Base-by-base conservation (phyloP, 345 rosid species). In the Eucalyptus regnans region DNA sequence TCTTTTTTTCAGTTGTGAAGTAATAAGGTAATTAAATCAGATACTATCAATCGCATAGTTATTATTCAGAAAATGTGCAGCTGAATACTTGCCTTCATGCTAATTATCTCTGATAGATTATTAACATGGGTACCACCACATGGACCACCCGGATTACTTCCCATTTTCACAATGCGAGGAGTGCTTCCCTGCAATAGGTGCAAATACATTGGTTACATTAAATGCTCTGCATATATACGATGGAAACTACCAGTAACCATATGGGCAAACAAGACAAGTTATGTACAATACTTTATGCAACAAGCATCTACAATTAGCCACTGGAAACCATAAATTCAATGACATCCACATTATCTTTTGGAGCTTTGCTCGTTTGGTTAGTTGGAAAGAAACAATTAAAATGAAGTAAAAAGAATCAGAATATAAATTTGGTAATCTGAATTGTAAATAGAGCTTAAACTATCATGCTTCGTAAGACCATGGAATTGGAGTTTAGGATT, bases 61-160 rank as follows among this genome's bases (percentile, higher is more conserved):
- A 43, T 4, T 86, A 87, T 41, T 41, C 48, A 76, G 27, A 20
- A 22, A 3, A 41, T 41, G 48, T 41, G 86, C 89, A 86, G 88
- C n/a, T 20, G 50, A 86, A 81, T 22, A 41, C 88, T 31, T 93
- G 95, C 98, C 96, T 95, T 96, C 92, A 97, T 66, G 90, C 94
- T 93, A 66, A 86, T 71, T 90, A 97, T 94, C 90, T 97, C 98
- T 54, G 96, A 94, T 86, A 96, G 90, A 90, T 95, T 96, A 87
- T 93, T 86, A 87, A 97, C 97, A 94, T 96, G 99, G 41, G 99
- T 97, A 25, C 98, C 98, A 49, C 99, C 98, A 90, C 98, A 97
- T 6, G 99, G 98, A 91, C 98, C 93, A 18, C 98, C 96, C n/a
- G 92, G 92, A 90, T 80, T 91, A 91, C 92, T 91, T 62, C 98